Conservation (phyloP, 2,329 filamentous ascomycete genomes). For the Penicillium occitanis region DNA sequence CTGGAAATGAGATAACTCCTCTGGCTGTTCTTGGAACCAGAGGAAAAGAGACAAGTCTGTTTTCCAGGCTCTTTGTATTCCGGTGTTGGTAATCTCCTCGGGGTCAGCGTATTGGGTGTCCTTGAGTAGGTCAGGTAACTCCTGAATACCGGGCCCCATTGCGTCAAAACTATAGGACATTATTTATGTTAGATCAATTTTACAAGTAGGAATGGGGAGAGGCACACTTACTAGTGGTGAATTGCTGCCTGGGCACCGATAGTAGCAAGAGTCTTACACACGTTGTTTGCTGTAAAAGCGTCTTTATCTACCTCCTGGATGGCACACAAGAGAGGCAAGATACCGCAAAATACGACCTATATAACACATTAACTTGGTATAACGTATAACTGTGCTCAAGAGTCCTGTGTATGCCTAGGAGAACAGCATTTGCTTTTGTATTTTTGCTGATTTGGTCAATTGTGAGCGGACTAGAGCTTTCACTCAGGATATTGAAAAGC, state of each 20-base stretch:
- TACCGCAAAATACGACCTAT: constrained; percentile 28
- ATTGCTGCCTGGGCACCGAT: not conserved
- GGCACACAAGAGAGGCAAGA: constrained; percentile 25
- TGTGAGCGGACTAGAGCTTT: constrained; percentile 22
- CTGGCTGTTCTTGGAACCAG: constrained; percentile 5
- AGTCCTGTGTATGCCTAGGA: not conserved
- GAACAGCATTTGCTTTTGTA: constrained; percentile 10
- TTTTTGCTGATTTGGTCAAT: constrained; percentile 20
- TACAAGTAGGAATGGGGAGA: not conserved
- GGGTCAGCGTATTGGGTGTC: not conserved
- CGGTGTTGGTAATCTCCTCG: not conserved
- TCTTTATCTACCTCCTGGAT: constrained; percentile 23
- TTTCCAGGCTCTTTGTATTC: constrained; percentile 1
- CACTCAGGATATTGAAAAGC: constrained; percentile 24
- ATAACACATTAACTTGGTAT: not conserved
- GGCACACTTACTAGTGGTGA: constrained; percentile 5
- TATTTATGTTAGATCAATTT: not conserved
- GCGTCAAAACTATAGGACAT: constrained; percentile 7
- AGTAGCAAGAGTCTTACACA: constrained; percentile 4
- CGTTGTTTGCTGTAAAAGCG: constrained; percentile 25
- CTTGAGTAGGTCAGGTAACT: constrained; percentile 11
- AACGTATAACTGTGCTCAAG: not conserved
- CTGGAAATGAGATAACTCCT: not conserved
- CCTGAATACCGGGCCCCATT: not conserved
- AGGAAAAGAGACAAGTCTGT: constrained; percentile 9